phyloP scores from a whole-genome alignment of 2,329 filamentous ascomycete genomes.

The Scedosporium apiospermum region DNA sequence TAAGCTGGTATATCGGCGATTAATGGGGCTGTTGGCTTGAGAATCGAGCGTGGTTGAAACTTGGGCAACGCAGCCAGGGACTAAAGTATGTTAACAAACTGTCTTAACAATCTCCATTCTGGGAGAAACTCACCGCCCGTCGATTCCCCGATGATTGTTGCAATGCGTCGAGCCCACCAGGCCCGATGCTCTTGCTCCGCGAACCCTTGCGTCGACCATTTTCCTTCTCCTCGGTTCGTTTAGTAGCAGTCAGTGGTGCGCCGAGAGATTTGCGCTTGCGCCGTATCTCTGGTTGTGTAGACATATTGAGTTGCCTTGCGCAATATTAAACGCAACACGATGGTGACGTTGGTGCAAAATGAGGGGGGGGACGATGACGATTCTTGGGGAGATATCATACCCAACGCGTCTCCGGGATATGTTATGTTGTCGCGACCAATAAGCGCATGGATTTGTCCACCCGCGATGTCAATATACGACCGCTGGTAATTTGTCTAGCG shows the following conservation, averaged over 20 bases:
- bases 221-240: constrained; percentile 56
- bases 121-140: constrained; percentile 54
- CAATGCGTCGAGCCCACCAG: constrained; percentile 76
- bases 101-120: constrained; percentile 6
- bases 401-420: neutral
- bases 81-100: constrained; percentile 21
- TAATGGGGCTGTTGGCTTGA: constrained; percentile 69
- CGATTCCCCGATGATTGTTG: constrained; percentile 68
- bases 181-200: constrained; percentile 92
- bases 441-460: neutral
- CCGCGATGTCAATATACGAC: neutral
- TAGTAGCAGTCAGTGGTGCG: constrained; percentile 37
- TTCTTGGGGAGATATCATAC: constrained; percentile 7
- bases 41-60: constrained; percentile 56
- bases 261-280: constrained; percentile 65
- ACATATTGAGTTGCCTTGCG: constrained; percentile 20
- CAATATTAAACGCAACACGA: neutral
- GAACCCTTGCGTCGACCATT: constrained; percentile 68
- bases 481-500: neutral
- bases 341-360: neutral
- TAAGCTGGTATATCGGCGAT: constrained; percentile 51
- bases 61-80: constrained; percentile 44
- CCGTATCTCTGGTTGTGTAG: constrained; percentile 46
- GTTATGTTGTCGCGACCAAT: constrained; percentile 4
- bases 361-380: constrained; percentile 17